Conservation (phyloP, 306 rosid species). For the Elaeagnus macrophylla region DNA sequence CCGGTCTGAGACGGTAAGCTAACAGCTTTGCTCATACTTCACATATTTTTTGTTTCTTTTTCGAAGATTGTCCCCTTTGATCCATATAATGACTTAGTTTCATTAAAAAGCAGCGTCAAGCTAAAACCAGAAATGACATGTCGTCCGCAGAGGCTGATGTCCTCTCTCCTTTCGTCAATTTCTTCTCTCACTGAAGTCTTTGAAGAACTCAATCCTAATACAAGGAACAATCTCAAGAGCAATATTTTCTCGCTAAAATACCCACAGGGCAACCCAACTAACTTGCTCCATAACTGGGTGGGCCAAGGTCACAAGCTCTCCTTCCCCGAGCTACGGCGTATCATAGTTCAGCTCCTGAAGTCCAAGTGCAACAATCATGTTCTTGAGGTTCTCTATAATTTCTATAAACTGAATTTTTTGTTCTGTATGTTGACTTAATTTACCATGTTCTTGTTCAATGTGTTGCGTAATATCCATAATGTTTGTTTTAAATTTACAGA, state of each 20-base stretch:
- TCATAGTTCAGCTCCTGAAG: conserved; percentile 31
- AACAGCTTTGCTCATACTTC: not conserved
- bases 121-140: not conserved
- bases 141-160: not conserved
- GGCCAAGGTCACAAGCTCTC: conserved; percentile 37
- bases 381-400: conserved; percentile 39
- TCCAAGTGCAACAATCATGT: conserved; percentile 53
- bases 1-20: conserved; percentile 31
- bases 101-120: conserved; percentile 2
- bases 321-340: conserved; percentile 38
- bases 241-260: conserved; percentile 25
- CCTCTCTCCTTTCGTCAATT: not conserved
- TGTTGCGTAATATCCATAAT: not conserved
- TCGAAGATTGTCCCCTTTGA: not conserved
- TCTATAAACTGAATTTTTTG: not conserved
- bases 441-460: not conserved
- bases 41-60: not conserved
- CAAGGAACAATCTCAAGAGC: conserved; percentile 21
- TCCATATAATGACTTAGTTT: not conserved
- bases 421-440: not conserved
- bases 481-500: conserved; percentile 28
- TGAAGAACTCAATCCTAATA: not conserved
- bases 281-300: conserved; percentile 36
- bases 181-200: not conserved
- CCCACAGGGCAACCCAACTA: conserved; percentile 18